Percentiles rank a stretch among this genome's conserved stretches.
phyloP scores from a whole-genome alignment of 345 rosid species.

The Salix arbutifolia region DNA sequence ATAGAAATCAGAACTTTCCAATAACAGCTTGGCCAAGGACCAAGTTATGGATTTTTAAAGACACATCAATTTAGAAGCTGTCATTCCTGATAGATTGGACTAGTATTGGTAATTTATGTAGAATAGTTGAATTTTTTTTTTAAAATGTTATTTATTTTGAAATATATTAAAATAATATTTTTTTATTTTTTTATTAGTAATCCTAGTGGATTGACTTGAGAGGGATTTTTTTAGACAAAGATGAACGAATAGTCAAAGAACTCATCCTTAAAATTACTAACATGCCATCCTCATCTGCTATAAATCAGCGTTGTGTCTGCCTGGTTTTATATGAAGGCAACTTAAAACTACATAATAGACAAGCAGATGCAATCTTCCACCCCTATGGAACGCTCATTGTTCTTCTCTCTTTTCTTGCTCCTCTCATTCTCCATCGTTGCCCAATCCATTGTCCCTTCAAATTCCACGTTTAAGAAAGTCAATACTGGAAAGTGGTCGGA shows the following conservation, averaged over 20 bases:
- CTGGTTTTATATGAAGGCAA: constrained; percentile 11
- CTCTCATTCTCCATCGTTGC: constrained; percentile 14
- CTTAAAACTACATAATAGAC: not conserved
- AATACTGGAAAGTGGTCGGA: constrained; percentile 42
- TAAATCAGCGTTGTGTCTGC: constrained; percentile 10
- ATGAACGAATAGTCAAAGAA: not conserved
- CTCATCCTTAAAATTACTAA: not conserved
- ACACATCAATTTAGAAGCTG: no score
- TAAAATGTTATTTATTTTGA: no score
- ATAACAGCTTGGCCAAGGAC: no score
- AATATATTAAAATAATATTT: no score
- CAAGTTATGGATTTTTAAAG: no score
- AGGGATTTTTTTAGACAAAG: not conserved
- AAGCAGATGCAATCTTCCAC: not conserved
- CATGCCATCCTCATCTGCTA: constrained; percentile 5
- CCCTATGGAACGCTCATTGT: constrained; percentile 1
- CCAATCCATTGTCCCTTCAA: constrained; percentile 36
- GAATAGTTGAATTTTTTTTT: no score
- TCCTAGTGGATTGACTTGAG: no score
- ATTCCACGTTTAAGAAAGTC: constrained; percentile 28
- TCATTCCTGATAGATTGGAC: no score
- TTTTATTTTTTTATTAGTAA: no score
- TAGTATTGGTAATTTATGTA: no score
- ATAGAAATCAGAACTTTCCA: no score
- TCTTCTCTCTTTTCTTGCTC: constrained; percentile 7